These are phyloP conservation scores for Hypsizygus ulmarius DNA, from an alignment of 1,284 basidiomycete genomes.

Conservation along the genomic window DNA sequence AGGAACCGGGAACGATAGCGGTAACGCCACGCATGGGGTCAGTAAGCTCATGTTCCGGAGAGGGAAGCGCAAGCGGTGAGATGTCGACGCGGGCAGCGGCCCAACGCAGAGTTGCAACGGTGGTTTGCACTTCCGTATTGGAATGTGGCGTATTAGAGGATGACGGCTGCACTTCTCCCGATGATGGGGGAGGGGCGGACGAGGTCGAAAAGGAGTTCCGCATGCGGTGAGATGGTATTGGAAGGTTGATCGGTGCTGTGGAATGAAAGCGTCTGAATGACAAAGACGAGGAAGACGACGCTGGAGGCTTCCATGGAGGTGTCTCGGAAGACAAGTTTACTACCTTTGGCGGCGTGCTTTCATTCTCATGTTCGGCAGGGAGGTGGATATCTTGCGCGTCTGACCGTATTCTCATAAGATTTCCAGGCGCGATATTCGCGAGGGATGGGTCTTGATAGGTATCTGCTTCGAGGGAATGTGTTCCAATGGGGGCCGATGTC, in stretches of 20 bases:
- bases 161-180: constrained; percentile 1
- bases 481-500: constrained; percentile 13
- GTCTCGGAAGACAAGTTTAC: constrained; percentile 4
- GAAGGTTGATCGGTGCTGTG: constrained; percentile 25
- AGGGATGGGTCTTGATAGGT: neutral
- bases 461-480: constrained; percentile 9
- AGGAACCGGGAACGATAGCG: constrained; percentile 65
- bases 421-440: neutral
- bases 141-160: constrained; percentile 34
- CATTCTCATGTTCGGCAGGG: neutral
- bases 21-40: constrained; percentile 78
- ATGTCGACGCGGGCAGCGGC: constrained; percentile 73
- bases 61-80: constrained; percentile 78
- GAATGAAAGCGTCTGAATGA: constrained; percentile 21
- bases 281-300: constrained; percentile 12
- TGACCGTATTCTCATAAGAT: neutral
- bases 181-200: constrained; percentile 25
- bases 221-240: constrained; percentile 42
- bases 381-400: constrained; percentile 1
- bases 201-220: constrained; percentile 58
- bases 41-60: constrained; percentile 82
- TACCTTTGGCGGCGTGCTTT: neutral
- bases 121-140: constrained; percentile 56
- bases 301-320: constrained; percentile 9
- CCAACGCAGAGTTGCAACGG: constrained; percentile 83